Percentiles rank a stretch among this genome's conserved stretches.
Conservation (phyloP, 352 stramenopile species). For the Phytophthora capsici region DNA sequence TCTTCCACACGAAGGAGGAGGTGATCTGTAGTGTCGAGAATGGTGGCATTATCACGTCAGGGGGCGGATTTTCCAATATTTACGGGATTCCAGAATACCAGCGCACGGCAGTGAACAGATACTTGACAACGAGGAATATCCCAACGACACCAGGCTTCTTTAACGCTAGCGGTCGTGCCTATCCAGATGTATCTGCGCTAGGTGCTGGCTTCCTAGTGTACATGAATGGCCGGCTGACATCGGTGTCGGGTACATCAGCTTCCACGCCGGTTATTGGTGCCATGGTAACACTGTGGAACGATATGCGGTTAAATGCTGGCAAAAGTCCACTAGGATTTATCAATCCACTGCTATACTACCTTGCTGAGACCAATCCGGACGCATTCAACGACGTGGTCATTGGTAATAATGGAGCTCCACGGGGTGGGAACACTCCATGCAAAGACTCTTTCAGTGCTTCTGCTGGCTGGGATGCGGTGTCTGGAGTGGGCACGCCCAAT, state of each 20-base stretch:
- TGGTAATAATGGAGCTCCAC: slow-evolving; percentile 80
- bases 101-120: slow-evolving; percentile 59
- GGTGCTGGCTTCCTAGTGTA: slow-evolving; percentile 75
- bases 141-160: slow-evolving; percentile 68
- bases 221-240: slow-evolving; percentile 52
- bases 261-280: slow-evolving; percentile 85
- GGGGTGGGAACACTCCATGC: slow-evolving; percentile 55
- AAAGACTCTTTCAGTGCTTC: slow-evolving; percentile 82
- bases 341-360: slow-evolving; percentile 86
- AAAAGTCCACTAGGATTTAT: slow-evolving; percentile 88
- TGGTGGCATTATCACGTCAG: slow-evolving; percentile 80
- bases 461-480: slow-evolving; percentile 88
- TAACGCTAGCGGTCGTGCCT: slow-evolving; percentile 84
- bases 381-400: slow-evolving; percentile 90
- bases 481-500: slow-evolving; percentile 87
- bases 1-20: slow-evolving; percentile 76
- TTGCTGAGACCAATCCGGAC: slow-evolving; percentile 51
- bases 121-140: slow-evolving; percentile 63
- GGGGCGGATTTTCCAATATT: slow-evolving; percentile 90
- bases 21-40: slow-evolving; percentile 78
- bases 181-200: slow-evolving; percentile 88
- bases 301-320: slow-evolving; percentile 76
- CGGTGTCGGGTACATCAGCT: slow-evolving; percentile 85
- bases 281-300: slow-evolving; percentile 92
- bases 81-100: slow-evolving; percentile 85